These are phyloP conservation scores for Musa balbisiana DNA, from an alignment of 202 grass and related monocot species.

Conservation along the genomic window DNA sequence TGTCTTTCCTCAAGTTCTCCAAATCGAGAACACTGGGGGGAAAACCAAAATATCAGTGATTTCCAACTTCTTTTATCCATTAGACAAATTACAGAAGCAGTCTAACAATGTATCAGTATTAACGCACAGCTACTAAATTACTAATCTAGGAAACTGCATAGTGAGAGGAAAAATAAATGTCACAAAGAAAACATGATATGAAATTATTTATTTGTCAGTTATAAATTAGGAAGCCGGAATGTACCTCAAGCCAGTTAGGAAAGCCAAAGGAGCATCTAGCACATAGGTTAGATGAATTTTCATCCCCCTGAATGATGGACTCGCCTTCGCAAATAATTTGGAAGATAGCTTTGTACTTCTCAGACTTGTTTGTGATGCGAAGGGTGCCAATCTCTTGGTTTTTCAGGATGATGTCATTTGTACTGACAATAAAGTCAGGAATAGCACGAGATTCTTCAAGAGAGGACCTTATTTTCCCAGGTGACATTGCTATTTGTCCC, in stretches of 20 bases:
- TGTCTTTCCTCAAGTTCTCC: no score
- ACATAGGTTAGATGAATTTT: constrained; percentile 41
- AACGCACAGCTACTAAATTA: no score
- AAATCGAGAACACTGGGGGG: no score
- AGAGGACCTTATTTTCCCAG: constrained; percentile 51
- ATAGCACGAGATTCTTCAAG: constrained; percentile 59
- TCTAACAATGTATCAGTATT: no score
- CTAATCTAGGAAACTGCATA: no score
- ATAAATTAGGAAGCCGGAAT: neutral
- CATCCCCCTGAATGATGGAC: constrained; percentile 45
- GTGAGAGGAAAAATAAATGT: neutral
- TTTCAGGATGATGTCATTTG: constrained; percentile 56
- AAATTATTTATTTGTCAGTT: neutral
- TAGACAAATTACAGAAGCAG: no score
- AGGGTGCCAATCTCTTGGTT: constrained; percentile 66
- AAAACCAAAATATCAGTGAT: no score
- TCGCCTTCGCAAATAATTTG: constrained; percentile 69
- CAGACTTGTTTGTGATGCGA: constrained; percentile 62
- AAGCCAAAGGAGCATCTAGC: constrained; percentile 82
- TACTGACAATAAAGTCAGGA: constrained; percentile 76
- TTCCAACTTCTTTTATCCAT: no score
- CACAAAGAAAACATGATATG: neutral
- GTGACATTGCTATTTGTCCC: constrained; percentile 58
- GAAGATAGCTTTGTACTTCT: constrained; percentile 68
- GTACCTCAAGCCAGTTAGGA: constrained; percentile 92